Evolutionary conservation across 306 rosid genomes (phyloP), one percentile per base, ranked within the genome.

Genomic region (Mucuna pruriens): DNA sequence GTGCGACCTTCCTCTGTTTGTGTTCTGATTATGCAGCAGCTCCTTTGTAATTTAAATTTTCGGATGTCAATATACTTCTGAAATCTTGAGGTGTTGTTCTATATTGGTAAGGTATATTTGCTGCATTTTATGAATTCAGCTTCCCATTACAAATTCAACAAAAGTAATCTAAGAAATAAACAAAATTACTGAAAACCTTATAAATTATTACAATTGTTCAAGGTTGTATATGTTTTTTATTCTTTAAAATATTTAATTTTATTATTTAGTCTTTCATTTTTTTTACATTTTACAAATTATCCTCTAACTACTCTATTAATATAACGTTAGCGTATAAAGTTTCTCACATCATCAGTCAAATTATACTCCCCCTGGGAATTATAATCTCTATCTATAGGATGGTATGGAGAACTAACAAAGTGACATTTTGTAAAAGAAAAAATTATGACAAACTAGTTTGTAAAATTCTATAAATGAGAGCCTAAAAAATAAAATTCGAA

Each of bases 1-100:
- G 44, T 61, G 78, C 29, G 78, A 72, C 34, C 29, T 55, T 82
- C 72, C 51, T 64, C 23, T 57, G 39, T 64, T 74, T 29, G 26
- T 70, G 48, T 75, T 40, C 8, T 74, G 51, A 46, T 52, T 82
- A 62, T 73, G 85, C 38, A 13, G 34, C 29, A 13, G 34, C 29
- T 63, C 67, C 63, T 73, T 34, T 80, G 80, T 76, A 71, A 79
- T 82, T 51, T 36, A 51, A 54, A 44, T 52, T 76, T 45, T 39
- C 19, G 9, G 23, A 46, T 74, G 57, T 42, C 33, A 33, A 46
- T 72, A 60, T 75, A 31, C 34, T 67, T 60, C 65, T 60, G 66
- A 25, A 69, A 51, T 33, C 72, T 67, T 25, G 40, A 42, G 40
- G 57, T 57, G 55, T 58, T 45, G 52, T 44, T 29, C 34, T 34